These are phyloP conservation scores for Colletotrichum agaves DNA, from an alignment of 2,329 filamentous ascomycete genomes.

Conservation along the genomic window DNA sequence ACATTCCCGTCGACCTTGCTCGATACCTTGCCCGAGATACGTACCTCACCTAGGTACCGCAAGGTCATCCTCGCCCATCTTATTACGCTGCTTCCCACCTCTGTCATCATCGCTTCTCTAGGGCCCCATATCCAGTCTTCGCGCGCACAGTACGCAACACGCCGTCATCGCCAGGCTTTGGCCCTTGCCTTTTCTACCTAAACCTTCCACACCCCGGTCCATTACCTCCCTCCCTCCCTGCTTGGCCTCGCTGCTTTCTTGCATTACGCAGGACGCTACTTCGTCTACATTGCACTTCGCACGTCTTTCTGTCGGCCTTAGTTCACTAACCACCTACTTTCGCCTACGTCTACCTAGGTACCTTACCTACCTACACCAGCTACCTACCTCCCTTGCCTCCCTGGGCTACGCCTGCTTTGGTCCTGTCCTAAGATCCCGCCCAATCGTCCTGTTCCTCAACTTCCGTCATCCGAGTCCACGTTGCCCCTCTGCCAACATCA, in stretches of 20 bases:
- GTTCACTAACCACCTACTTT: not conserved
- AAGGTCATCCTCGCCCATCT: conserved; percentile 4
- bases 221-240: conserved; percentile 22
- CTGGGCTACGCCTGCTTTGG: conserved; percentile 17
- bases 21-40: not conserved
- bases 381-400: not conserved
- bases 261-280: conserved; percentile 1
- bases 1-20: not conserved
- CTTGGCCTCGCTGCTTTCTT: conserved; percentile 11
- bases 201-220: conserved; percentile 28
- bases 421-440: conserved; percentile 22
- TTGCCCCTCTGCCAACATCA: conserved; percentile 36
- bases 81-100: conserved; percentile 13
- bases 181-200: conserved; percentile 20
- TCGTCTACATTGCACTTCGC: not conserved
- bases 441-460: conserved; percentile 33
- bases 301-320: not conserved
- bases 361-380: not conserved
- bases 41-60: not conserved
- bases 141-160: conserved; percentile 18
- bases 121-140: not conserved
- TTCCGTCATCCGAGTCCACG: conserved; percentile 37
- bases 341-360: not conserved
- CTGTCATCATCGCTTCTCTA: conserved; percentile 30
- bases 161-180: conserved; percentile 30